Percentiles rank a stretch among this genome's conserved stretches.
phyloP scores from a whole-genome alignment of 352 stramenopile genomes.

The Phytophthora hibernalis region DNA sequence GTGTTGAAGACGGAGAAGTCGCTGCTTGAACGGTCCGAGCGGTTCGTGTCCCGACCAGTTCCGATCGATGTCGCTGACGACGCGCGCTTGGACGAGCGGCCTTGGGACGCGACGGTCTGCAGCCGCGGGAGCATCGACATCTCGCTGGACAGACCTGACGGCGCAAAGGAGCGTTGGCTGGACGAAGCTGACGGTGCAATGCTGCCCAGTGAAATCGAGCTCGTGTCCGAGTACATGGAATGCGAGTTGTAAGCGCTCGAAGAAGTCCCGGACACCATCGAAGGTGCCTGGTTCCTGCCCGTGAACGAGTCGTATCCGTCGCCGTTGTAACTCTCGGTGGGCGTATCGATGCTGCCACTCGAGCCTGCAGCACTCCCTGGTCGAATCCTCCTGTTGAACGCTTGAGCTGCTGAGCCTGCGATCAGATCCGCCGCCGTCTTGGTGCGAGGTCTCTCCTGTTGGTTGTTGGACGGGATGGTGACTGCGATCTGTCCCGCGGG shows the following conservation, averaged over 20 bases:
- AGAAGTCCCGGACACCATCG: slow-evolving; percentile 12
- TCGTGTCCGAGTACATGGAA: slow-evolving; percentile 27
- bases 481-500: slow-evolving; percentile 44
- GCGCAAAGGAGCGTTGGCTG: slow-evolving; percentile 13
- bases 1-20: slow-evolving; percentile 52
- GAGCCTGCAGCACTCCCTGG: slow-evolving; percentile 2
- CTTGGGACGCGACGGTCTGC: slow-evolving; percentile 20
- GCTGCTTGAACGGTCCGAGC: slow-evolving; percentile 40
- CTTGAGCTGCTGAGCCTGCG: slow-evolving; percentile 20
- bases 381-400: slow-evolving; percentile 28
- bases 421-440: slow-evolving; percentile 28
- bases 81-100: slow-evolving; percentile 18
- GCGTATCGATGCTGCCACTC: slow-evolving; percentile 30
- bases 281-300: slow-evolving; percentile 11
- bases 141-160: not conserved
- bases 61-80: slow-evolving; percentile 30
- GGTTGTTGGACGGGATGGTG: slow-evolving; percentile 29
- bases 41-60: slow-evolving; percentile 34
- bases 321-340: slow-evolving; percentile 31
- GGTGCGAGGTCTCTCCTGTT: slow-evolving; percentile 2
- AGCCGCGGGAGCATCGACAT: not conserved
- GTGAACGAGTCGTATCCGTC: slow-evolving; percentile 45
- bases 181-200: slow-evolving; percentile 21
- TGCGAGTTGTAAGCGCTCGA: slow-evolving; percentile 10
- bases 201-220: slow-evolving; percentile 31